Evolutionary conservation across 2,329 filamentous ascomycete genomes (phyloP), one percentile per base, ranked within the genome.

Genomic region (Aspergillus intermedius): DNA sequence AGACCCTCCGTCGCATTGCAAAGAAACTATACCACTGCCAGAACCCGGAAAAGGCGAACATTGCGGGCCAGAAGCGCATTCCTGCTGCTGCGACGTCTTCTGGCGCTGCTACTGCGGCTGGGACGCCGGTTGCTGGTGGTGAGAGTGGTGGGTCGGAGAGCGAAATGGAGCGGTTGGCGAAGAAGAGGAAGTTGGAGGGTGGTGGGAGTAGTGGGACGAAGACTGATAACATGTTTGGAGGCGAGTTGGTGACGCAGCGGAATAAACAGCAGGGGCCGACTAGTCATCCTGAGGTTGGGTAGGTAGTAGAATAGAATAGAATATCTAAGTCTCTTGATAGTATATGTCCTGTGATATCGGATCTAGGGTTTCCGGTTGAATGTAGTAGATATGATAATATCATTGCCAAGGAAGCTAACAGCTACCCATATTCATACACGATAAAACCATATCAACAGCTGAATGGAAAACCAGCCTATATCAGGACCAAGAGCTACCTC

Each of bases 21-120:
- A 76, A 75, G 58, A 77, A 77, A 53, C 58, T 76, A 10, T 73
- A 70, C 49, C 68, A 71, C 32, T 77, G 74, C 50, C 71, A 74
- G 54, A 74, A 76, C 51, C 72, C 73, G 0, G 72, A 76, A 49
- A 76, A 75, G 52, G 58, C 63, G 1, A 71, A 74, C 47, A 54
- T 74, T 3, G 64, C 67, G 1, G 66, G 61, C 1, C 68, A 71
- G 57, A 75, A 75, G 56, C 62, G 72, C 17, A 68, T 69, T 13
- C 65, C 65, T 9, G 60, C 67, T 8, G 64, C 64, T 17, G 62
- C 59, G 17, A 46, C 56, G 2, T 35, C 50, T 3, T 47, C 48
- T 3, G 49, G 47, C 13, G 52, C 49, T 2, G 47, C 37, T 4
- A 12, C 37, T 22, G 15, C 37, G 15, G 52, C 49, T 2, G 48